Percentiles rank a stretch among this genome's conserved stretches.
Conservation (phyloP, 257 asterid genomes). For the Echites panduratus region DNA sequence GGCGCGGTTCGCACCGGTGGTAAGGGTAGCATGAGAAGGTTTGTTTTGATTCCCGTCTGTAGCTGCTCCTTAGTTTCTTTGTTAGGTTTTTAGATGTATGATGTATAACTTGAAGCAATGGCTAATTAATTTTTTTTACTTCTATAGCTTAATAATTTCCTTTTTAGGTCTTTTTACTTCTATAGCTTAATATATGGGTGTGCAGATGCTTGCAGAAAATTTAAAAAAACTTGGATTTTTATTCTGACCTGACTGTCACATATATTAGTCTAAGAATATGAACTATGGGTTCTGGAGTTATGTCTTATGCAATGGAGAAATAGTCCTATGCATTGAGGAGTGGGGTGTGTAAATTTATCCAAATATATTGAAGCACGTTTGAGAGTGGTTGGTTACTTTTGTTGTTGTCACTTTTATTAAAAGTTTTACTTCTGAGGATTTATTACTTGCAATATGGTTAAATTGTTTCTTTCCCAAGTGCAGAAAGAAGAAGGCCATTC, state of each 20-base stretch:
- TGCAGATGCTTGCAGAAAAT: neutral
- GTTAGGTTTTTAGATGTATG: neutral
- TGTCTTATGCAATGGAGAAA: neutral
- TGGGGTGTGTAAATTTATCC: neutral
- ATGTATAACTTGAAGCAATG: neutral
- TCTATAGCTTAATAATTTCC: neutral
- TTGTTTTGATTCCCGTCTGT: conserved; percentile 1
- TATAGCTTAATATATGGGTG: neutral
- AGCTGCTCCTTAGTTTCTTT: neutral
- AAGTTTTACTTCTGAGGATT: neutral
- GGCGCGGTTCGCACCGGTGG: conserved; percentile 78
- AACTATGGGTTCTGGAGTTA: neutral
- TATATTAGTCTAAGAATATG: neutral
- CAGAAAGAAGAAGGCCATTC: conserved; percentile 87
- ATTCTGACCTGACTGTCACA: neutral
- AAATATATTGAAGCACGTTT: neutral
- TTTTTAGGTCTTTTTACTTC: neutral
- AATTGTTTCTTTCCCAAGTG: conserved; percentile 1
- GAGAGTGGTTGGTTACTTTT: neutral
- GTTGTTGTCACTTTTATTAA: neutral
- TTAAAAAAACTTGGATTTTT: neutral
- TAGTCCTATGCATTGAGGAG: neutral
- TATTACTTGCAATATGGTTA: neutral
- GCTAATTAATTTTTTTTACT: neutral
- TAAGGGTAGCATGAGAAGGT: conserved; percentile 76